Conservation (phyloP, 1,139 yeast genomes). For the Blastobotrys ciferrii region DNA sequence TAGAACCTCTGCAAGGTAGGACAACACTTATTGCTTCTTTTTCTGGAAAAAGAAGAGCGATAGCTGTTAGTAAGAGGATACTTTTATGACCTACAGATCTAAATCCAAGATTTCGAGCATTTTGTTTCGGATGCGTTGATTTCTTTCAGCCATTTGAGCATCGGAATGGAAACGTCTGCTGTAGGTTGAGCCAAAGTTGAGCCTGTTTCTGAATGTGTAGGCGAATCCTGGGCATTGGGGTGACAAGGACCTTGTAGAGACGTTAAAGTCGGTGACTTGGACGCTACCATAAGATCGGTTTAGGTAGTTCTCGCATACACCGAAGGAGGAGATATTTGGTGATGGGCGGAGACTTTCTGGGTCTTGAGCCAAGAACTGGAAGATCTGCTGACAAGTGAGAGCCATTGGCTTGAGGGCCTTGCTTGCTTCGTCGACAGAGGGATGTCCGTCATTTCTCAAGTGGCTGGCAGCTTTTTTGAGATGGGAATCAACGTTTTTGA, state of each 20-base stretch:
- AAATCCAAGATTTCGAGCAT: background rate
- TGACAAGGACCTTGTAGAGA: background rate
- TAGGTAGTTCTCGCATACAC: slow-evolving; percentile 1
- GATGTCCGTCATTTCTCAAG: slow-evolving; percentile 4
- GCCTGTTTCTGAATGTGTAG: background rate
- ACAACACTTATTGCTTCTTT: too few relatives aligned
- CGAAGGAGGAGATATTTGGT: slow-evolving; percentile 5
- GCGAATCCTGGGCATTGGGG: slow-evolving; percentile 3
- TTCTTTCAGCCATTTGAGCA: background rate
- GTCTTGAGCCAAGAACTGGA: slow-evolving; percentile 1
- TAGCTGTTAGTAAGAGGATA: too few relatives aligned
- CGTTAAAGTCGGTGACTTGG: slow-evolving; percentile 3
- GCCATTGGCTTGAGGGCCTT: background rate
- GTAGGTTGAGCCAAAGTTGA: slow-evolving; percentile 2
- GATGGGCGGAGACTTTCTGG: slow-evolving; percentile 3
- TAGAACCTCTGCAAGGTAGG: too few relatives aligned
- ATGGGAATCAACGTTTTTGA: slow-evolving; percentile 2
- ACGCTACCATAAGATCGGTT: background rate
- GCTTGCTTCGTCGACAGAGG: slow-evolving; percentile 1
- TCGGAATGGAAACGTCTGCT: slow-evolving; percentile 5
- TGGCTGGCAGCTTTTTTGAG: background rate
- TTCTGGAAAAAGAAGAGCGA: too few relatives aligned
- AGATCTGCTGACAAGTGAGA: background rate
- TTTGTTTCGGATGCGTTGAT: background rate
- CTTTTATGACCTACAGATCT: background rate